Evolutionary conservation across 2,329 filamentous ascomycete genomes (phyloP).

Genomic region (Scedosporium boydii): DNA sequence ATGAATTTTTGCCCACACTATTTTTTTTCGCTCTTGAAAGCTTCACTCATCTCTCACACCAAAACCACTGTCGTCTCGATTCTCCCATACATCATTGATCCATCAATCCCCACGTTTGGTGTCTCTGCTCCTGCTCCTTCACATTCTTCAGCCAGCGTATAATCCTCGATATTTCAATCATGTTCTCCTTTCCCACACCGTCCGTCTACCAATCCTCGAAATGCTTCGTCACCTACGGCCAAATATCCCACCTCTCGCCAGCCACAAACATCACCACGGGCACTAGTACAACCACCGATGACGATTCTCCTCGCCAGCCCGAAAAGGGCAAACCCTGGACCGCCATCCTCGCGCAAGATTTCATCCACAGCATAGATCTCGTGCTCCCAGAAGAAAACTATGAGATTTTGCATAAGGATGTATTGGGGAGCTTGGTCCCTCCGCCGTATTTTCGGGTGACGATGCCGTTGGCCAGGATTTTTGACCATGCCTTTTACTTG

Average conservation of each 20-base stretch:
- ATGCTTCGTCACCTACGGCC: slow-evolving; percentile 64
- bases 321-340: slow-evolving; percentile 69
- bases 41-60: too few relatives aligned
- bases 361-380: slow-evolving; percentile 62
- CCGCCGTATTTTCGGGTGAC: slow-evolving; percentile 57
- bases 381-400: slow-evolving; percentile 60
- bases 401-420: slow-evolving; percentile 39
- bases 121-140: background rate
- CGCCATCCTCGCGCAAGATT: slow-evolving; percentile 53
- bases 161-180: slow-evolving; percentile 13
- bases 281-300: slow-evolving; percentile 14
- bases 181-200: slow-evolving; percentile 35
- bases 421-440: slow-evolving; percentile 27
- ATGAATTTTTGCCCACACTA: too few relatives aligned
- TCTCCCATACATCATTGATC: too few relatives aligned
- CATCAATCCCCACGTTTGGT: background rate
- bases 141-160: background rate
- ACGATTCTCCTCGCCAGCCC: slow-evolving; percentile 52
- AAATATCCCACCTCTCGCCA: slow-evolving; percentile 49
- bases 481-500: slow-evolving; percentile 71
- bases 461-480: slow-evolving; percentile 61
- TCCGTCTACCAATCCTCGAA: slow-evolving; percentile 50
- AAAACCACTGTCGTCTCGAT: too few relatives aligned
- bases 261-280: background rate
- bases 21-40: too few relatives aligned